These are phyloP conservation scores for Arabidopsis arenosa DNA, from an alignment of 345 rosid species.

Conservation along the genomic window DNA sequence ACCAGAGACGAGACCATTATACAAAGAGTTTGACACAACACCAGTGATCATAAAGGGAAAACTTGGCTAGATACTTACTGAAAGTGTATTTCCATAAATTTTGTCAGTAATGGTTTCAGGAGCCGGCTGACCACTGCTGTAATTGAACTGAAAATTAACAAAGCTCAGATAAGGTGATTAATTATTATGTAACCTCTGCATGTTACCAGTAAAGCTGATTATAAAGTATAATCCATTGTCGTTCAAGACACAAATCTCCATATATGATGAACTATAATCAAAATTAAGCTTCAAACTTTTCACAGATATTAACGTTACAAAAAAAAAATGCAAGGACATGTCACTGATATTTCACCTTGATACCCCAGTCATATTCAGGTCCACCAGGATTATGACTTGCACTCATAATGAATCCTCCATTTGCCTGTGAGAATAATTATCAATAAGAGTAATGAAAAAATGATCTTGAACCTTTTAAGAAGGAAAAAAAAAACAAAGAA, in stretches of 20 bases:
- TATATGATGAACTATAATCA: constrained; percentile 4
- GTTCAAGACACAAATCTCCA: constrained; percentile 25
- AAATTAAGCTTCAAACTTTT: not conserved
- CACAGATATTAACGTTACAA: constrained; percentile 2
- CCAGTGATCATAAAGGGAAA: constrained; percentile 23
- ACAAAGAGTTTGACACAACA: not conserved
- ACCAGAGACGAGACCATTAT: constrained; percentile 29
- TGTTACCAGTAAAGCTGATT: not conserved
- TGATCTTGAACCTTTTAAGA: constrained; percentile 11
- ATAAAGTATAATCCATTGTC: not conserved
- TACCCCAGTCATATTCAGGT: constrained; percentile 95
- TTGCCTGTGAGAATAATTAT: constrained; percentile 58
- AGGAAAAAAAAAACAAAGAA: not conserved
- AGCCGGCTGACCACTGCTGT: constrained; percentile 95
- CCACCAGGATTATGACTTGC: constrained; percentile 99
- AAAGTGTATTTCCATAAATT: constrained; percentile 93
- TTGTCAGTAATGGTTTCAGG: constrained; percentile 94
- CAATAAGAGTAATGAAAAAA: not conserved
- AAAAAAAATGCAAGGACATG: constrained; percentile 17
- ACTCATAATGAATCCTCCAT: constrained; percentile 97
- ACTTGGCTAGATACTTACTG: constrained; percentile 62
- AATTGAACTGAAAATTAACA: constrained; percentile 66
- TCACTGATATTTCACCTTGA: constrained; percentile 64
- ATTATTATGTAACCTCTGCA: constrained; percentile 5
- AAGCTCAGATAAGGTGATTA: not conserved